Conservation (phyloP, 495 filamentous ascomycete genomes). For the Tuber calosporum region DNA sequence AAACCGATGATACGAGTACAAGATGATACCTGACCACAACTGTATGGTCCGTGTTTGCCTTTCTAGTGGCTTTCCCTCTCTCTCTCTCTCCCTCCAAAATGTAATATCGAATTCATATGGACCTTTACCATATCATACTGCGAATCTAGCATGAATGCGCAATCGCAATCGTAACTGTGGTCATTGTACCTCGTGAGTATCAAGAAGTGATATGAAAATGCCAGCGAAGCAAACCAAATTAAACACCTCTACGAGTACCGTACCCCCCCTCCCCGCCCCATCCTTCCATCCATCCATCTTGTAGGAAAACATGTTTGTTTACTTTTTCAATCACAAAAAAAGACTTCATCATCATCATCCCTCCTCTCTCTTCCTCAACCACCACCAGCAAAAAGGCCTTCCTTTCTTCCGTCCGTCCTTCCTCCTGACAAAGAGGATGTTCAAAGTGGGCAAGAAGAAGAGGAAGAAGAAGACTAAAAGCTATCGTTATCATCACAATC, state of each 20-base stretch:
- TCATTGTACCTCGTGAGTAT: constrained; percentile 2
- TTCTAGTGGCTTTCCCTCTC: background rate
- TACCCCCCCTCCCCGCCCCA: background rate
- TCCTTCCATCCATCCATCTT: background rate
- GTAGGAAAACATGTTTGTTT: background rate
- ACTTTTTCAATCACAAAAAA: constrained; percentile 1
- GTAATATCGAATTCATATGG: constrained; percentile 5
- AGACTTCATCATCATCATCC: constrained; percentile 1
- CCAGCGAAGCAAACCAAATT: constrained; percentile 6
- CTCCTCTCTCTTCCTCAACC: background rate
- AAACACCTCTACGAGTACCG: background rate
- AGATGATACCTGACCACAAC: background rate
- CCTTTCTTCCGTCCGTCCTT: background rate
- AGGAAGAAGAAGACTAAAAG: no score
- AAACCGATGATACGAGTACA: background rate
- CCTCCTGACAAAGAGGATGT: background rate
- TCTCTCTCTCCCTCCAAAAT: no score
- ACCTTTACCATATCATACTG: constrained; percentile 1
- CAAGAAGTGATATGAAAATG: constrained; percentile 2
- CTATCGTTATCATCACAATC: no score
- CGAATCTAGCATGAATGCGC: constrained; percentile 2
- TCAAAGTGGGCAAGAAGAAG: background rate
- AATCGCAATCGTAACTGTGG: constrained; percentile 2
- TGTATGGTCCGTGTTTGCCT: background rate
- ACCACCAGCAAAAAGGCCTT: background rate